These are phyloP conservation scores for Tetrapyrgos nigripes DNA, from an alignment of 1,284 basidiomycete genomes.

Conservation along the genomic window DNA sequence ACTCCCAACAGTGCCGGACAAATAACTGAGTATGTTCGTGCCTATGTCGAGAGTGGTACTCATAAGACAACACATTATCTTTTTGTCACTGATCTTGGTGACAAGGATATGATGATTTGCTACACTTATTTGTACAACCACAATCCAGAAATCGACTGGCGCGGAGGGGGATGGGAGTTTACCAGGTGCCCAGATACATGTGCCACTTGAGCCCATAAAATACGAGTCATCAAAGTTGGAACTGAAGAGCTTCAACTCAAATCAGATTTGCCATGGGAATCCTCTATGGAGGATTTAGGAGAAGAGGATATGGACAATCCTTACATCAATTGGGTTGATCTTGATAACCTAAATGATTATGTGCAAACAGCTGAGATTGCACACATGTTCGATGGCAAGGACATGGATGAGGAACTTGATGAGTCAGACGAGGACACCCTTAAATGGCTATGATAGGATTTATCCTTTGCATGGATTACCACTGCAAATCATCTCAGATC, in stretches of 20 bases:
- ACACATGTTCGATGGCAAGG: constrained; percentile 4
- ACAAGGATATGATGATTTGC: constrained; percentile 18
- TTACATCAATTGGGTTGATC: constrained; percentile 7
- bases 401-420: constrained; percentile 2
- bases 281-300: constrained; percentile 1
- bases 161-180: constrained; percentile 12
- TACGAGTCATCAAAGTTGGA: background rate
- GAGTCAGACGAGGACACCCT: constrained; percentile 6
- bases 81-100: constrained; percentile 12
- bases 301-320: constrained; percentile 7
- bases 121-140: constrained; percentile 16
- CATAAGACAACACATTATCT: constrained; percentile 14
- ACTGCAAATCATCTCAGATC: no score
- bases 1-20: constrained; percentile 6
- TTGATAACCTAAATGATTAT: background rate
- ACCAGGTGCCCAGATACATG: constrained; percentile 17
- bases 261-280: constrained; percentile 3
- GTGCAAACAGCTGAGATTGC: constrained; percentile 2
- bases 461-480: no score
- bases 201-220: constrained; percentile 5
- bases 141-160: constrained; percentile 31
- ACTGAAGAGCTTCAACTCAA: constrained; percentile 4
- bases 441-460: no score
- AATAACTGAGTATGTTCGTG: constrained; percentile 7
- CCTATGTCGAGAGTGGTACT: background rate